Percentiles rank a stretch among this genome's conserved stretches.
phyloP scores from a whole-genome alignment of 768 basidiomycete species.

The Sistotremastrum niveocremeum region DNA sequence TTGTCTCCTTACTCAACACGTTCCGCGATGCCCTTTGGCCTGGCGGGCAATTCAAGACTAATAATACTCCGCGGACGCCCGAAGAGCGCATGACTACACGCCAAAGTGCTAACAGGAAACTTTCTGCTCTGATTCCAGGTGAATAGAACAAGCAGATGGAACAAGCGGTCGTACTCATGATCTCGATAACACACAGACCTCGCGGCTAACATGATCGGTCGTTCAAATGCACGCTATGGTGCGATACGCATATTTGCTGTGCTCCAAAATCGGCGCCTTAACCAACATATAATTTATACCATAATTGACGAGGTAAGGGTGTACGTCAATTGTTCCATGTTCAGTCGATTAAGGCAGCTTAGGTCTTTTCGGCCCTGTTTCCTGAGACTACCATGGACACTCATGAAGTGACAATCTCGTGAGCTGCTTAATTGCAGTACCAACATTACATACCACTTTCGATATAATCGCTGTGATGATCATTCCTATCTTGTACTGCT shows the following conservation, averaged over 20 bases:
- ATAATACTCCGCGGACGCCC: conserved; percentile 49
- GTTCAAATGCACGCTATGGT: conserved; percentile 86
- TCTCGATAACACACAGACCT: conserved; percentile 40
- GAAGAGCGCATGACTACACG: conserved; percentile 73
- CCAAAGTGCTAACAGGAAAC: conserved; percentile 80
- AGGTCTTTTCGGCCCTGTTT: conserved; percentile 51
- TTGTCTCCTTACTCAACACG: conserved; percentile 49
- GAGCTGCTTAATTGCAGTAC: neutral
- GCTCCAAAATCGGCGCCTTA: conserved; percentile 85
- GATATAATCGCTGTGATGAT: too few relatives aligned
- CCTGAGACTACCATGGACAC: conserved; percentile 26
- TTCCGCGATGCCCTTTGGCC: conserved; percentile 79
- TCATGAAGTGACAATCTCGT: conserved; percentile 9
- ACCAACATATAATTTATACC: conserved; percentile 83
- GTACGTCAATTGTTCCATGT: neutral
- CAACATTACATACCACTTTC: too few relatives aligned
- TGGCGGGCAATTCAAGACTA: conserved; percentile 56
- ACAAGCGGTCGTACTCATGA: neutral
- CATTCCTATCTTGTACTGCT: too few relatives aligned
- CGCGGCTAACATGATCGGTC: conserved; percentile 96
- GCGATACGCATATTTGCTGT: conserved; percentile 89
- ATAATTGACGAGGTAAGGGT: conserved; percentile 72
- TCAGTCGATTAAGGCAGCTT: neutral
- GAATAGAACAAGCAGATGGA: conserved; percentile 1
- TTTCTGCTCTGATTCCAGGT: conserved; percentile 90